Evolutionary conservation across 441 rosid genomes (phyloP).

Genomic region (Macaranga tanarius): DNA sequence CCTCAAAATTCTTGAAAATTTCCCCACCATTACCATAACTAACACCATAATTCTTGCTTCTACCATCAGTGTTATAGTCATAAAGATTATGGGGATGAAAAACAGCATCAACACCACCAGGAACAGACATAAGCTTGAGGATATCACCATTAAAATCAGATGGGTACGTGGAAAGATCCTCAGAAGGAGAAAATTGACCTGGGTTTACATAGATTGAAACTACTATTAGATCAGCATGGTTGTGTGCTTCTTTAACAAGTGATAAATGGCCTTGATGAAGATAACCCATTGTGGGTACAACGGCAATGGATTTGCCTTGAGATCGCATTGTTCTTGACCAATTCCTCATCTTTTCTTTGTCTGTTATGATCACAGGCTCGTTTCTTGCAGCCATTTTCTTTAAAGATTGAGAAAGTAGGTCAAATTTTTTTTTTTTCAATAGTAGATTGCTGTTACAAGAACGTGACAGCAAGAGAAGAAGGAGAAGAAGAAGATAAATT

Average conservation of each 20-base stretch:
- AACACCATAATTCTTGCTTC: background rate
- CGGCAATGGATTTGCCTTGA: constrained; percentile 59
- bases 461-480: background rate
- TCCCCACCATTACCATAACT: background rate
- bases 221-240: constrained; percentile 49
- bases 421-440: too few relatives aligned
- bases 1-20: background rate
- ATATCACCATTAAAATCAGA: constrained; percentile 83
- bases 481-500: too few relatives aligned
- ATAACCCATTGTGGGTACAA: constrained; percentile 91
- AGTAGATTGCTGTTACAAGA: too few relatives aligned
- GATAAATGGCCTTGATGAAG: constrained; percentile 87
- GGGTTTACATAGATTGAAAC: constrained; percentile 93
- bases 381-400: constrained; percentile 35
- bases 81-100: constrained; percentile 72
- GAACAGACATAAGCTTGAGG: constrained; percentile 50
- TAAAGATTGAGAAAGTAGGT: background rate
- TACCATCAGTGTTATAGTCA: constrained; percentile 37
- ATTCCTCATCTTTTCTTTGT: constrained; percentile 66
- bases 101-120: constrained; percentile 60
- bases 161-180: constrained; percentile 90
- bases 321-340: constrained; percentile 75
- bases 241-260: constrained; percentile 61
- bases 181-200: constrained; percentile 86
- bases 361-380: constrained; percentile 50